A percentile compares a stretch with the other conserved stretches of the same genome.
Evolutionary conservation across 2,329 filamentous ascomycete species (phyloP).

Genomic region (Paraphaeosphaeria sporulosa): DNA sequence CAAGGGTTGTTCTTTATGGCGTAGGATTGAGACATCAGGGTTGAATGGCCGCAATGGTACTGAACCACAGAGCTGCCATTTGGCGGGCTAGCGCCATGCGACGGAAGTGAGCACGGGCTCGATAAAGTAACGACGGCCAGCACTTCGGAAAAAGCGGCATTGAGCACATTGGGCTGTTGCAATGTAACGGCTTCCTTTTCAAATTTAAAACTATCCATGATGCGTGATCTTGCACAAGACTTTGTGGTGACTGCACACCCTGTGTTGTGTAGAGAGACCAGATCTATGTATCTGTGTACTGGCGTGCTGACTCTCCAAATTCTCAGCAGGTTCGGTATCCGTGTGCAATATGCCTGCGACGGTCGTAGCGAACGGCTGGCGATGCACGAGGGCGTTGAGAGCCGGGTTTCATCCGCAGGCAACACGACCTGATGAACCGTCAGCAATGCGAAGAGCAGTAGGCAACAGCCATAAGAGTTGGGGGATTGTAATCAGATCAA

Average conservation of each 20-base stretch:
- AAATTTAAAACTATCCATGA: slow-evolving; percentile 2
- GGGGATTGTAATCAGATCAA: slow-evolving; percentile 51
- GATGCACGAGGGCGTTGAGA: not conserved
- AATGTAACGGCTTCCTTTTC: not conserved
- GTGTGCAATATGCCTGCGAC: not conserved
- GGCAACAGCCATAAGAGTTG: not conserved
- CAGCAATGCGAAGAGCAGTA: not conserved
- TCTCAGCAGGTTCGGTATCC: not conserved
- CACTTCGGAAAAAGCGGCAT: not conserved
- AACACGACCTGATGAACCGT: not conserved
- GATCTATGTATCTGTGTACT: not conserved
- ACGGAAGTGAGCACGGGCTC: not conserved
- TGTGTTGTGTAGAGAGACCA: not conserved
- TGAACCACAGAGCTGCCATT: not conserved
- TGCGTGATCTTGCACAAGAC: not conserved
- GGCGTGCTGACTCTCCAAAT: not conserved
- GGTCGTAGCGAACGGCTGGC: not conserved
- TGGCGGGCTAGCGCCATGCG: not conserved
- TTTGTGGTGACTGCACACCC: not conserved
- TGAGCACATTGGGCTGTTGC: not conserved
- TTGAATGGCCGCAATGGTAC: not conserved
- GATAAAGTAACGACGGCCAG: not conserved
- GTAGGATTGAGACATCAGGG: not conserved
- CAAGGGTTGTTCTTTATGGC: not conserved
- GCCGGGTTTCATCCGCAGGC: not conserved